Conservation (phyloP, 2,329 filamentous ascomycete species). For the Alternaria gansuensis region DNA sequence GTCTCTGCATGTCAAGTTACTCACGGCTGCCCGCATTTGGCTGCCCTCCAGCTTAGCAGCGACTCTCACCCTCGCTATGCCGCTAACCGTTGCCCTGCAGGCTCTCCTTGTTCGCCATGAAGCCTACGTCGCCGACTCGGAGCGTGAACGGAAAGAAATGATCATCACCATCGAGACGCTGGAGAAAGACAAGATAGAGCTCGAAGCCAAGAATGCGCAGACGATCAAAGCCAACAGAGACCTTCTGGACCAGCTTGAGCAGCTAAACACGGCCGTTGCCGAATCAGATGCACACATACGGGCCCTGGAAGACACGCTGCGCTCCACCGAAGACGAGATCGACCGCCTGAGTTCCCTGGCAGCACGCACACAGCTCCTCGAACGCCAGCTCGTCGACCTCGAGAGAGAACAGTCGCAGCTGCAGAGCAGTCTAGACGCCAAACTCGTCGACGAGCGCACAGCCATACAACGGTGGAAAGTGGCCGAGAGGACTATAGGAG, state of each 20-base stretch:
- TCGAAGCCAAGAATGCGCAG: conserved; percentile 79
- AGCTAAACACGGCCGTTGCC: conserved; percentile 78
- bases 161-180: conserved; percentile 76
- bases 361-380: conserved; percentile 77
- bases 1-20: conserved; percentile 36
- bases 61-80: conserved; percentile 48
- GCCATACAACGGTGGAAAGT: conserved; percentile 85
- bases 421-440: conserved; percentile 71
- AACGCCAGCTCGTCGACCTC: conserved; percentile 78
- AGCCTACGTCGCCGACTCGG: conserved; percentile 90
- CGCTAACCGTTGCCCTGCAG: conserved; percentile 78
- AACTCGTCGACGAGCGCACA: conserved; percentile 77
- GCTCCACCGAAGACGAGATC: conserved; percentile 79
- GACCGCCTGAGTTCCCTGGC: conserved; percentile 78
- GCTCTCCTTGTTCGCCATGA: conserved; percentile 91
- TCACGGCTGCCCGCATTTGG: conserved; percentile 18
- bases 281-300: conserved; percentile 84
- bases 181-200: conserved; percentile 71
- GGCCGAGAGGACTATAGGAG: conserved; percentile 79
- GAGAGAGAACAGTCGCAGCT: conserved; percentile 82
- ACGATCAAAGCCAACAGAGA: conserved; percentile 84
- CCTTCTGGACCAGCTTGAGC: conserved; percentile 84
- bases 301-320: conserved; percentile 76
- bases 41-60: conserved; percentile 21
- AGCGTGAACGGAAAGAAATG: conserved; percentile 81